A percentile compares a stretch with the other conserved stretches of the same genome.
These are phyloP conservation scores for Penicillium thymicola DNA, from an alignment of 2,329 filamentous ascomycete species.

Conservation along the genomic window DNA sequence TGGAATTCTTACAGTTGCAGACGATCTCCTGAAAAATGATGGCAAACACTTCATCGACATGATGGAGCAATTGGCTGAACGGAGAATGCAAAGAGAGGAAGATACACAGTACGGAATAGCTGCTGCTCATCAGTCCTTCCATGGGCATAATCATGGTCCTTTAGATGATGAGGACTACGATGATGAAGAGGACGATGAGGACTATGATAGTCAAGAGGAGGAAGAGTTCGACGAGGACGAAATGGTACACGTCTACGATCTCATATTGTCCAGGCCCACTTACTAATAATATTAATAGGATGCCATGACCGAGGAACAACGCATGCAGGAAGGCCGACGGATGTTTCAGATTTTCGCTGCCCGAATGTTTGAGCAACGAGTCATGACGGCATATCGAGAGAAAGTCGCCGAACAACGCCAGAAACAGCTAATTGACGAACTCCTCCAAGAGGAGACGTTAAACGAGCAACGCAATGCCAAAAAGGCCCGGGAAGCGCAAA, in stretches of 20 bases:
- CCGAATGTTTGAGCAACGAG: slow-evolving; percentile 97
- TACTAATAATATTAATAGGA: slow-evolving; percentile 60
- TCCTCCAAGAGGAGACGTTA: slow-evolving; percentile 77
- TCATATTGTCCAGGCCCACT: not conserved
- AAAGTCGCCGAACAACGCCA: slow-evolving; percentile 94
- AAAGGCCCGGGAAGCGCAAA: slow-evolving; percentile 89
- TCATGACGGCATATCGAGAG: slow-evolving; percentile 94
- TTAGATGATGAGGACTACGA: slow-evolving; percentile 72
- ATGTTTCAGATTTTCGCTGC: slow-evolving; percentile 99
- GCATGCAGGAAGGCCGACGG: slow-evolving; percentile 95
- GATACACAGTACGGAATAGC: slow-evolving; percentile 71
- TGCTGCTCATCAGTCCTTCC: slow-evolving; percentile 55
- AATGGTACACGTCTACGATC: slow-evolving; percentile 49
- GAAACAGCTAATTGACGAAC: slow-evolving; percentile 82
- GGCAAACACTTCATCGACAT: slow-evolving; percentile 99
- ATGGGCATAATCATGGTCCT: slow-evolving; percentile 72
- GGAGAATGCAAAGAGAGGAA: slow-evolving; percentile 94
- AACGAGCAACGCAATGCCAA: slow-evolving; percentile 82
- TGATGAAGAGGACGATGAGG: slow-evolving; percentile 67
- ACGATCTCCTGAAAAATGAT: slow-evolving; percentile 97
- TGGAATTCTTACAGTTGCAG: slow-evolving; percentile 96
- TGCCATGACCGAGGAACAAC: slow-evolving; percentile 94
- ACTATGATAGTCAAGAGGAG: slow-evolving; percentile 61
- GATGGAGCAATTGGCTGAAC: slow-evolving; percentile 99
- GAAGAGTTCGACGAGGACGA: slow-evolving; percentile 66